phyloP scores from a whole-genome alignment of 2,329 filamentous ascomycete species.

The Alternaria tenuissima region DNA sequence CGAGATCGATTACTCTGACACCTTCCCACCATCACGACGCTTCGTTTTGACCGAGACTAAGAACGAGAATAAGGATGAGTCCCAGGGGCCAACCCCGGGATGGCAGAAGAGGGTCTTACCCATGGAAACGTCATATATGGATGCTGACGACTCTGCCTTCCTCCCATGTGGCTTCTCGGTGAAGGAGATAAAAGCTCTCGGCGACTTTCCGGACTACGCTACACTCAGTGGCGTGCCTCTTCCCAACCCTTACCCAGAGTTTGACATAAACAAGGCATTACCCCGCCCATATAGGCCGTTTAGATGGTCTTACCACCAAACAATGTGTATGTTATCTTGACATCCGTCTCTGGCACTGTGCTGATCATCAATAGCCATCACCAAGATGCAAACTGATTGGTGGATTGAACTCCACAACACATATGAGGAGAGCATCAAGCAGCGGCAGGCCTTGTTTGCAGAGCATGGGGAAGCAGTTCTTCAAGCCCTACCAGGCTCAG shows the following conservation, averaged over 20 bases:
- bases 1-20: constrained; percentile 53
- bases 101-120: constrained; percentile 38
- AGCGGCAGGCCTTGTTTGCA: constrained; percentile 71
- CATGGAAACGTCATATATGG: constrained; percentile 34
- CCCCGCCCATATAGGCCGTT: constrained; percentile 83
- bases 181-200: constrained; percentile 72
- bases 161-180: constrained; percentile 75
- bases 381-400: constrained; percentile 81
- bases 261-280: constrained; percentile 72
- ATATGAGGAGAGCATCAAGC: constrained; percentile 71
- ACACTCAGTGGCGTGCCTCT: constrained; percentile 76
- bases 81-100: constrained; percentile 31
- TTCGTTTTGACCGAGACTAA: constrained; percentile 52
- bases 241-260: constrained; percentile 69
- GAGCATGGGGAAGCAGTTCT: constrained; percentile 72
- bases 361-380: constrained; percentile 65
- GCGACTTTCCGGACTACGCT: constrained; percentile 82
- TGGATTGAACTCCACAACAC: constrained; percentile 87
- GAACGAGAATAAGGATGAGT: constrained; percentile 15
- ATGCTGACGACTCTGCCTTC: constrained; percentile 52
- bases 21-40: constrained; percentile 63
- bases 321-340: constrained; percentile 74
- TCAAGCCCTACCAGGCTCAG: constrained; percentile 74
- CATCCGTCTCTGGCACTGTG: constrained; percentile 1
- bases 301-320: constrained; percentile 86